phyloP scores from a whole-genome alignment of 2,329 filamentous ascomycete species.

The Passalora sequoiae region DNA sequence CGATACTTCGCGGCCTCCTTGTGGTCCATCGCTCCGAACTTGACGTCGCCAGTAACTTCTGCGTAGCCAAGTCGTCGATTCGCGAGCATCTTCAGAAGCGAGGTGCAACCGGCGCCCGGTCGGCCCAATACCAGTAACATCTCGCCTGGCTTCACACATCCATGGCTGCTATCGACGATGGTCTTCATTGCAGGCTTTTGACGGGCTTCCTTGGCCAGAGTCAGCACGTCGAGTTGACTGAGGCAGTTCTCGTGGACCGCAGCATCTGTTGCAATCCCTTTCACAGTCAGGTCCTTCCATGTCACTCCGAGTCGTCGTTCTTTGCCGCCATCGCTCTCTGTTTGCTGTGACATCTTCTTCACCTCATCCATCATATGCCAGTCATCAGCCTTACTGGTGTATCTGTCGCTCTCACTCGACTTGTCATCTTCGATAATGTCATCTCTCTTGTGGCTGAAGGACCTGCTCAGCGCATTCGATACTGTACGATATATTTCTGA shows the following conservation, averaged over 20 bases:
- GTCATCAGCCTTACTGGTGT: conserved; percentile 36
- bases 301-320: conserved; percentile 56
- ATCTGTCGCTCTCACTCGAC: conserved; percentile 14
- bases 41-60: conserved; percentile 53
- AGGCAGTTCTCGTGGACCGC: conserved; percentile 57
- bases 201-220: conserved; percentile 36
- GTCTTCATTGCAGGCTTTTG: conserved; percentile 56
- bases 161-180: conserved; percentile 56
- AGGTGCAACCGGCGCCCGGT: conserved; percentile 52
- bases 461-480: conserved; percentile 15
- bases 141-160: conserved; percentile 61
- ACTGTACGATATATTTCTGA: conserved; percentile 20
- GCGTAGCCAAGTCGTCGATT: conserved; percentile 51
- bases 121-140: conserved; percentile 32
- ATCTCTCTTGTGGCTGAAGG: conserved; percentile 9
- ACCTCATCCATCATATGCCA: conserved; percentile 50
- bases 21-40: conserved; percentile 47
- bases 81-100: conserved; percentile 63
- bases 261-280: conserved; percentile 57
- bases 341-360: conserved; percentile 41
- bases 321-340: conserved; percentile 45
- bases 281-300: conserved; percentile 60
- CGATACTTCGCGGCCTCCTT: conserved; percentile 42
- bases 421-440: conserved; percentile 6
- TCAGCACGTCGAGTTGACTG: conserved; percentile 49